A percentile compares a stretch with the other conserved stretches of the same genome.
Conservation (phyloP, 495 filamentous ascomycete species). For the Tuber calosporum region DNA sequence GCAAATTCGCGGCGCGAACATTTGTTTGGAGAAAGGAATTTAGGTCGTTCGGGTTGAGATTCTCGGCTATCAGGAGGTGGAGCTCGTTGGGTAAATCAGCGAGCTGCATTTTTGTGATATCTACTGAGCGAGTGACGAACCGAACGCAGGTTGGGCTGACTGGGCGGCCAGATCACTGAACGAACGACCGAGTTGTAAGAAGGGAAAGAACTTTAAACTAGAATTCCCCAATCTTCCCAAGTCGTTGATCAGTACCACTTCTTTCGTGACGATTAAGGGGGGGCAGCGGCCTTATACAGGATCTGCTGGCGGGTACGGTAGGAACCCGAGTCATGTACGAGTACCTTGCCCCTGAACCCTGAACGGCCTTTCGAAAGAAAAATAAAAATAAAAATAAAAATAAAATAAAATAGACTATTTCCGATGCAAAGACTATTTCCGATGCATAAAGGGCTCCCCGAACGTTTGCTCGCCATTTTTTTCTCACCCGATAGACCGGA, state of each 20-base stretch:
- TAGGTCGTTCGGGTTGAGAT: background rate
- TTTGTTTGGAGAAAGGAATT: background rate
- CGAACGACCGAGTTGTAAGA: background rate
- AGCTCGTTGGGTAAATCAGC: background rate
- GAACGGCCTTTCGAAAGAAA: too few relatives aligned
- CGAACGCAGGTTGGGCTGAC: background rate
- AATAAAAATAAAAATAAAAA: too few relatives aligned
- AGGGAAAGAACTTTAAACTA: background rate
- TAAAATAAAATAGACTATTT: background rate
- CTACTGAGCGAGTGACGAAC: background rate
- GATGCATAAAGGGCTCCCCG: background rate
- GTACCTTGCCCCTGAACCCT: background rate
- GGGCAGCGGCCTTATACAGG: background rate
- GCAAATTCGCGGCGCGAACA: background rate
- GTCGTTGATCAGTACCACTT: background rate
- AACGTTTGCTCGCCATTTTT: background rate
- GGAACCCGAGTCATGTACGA: constrained; percentile 1
- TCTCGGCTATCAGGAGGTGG: background rate
- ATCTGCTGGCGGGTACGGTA: background rate
- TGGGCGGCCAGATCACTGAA: background rate
- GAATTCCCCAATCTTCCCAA: background rate
- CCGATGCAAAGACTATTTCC: background rate
- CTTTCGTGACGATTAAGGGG: background rate
- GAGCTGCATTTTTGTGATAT: background rate
- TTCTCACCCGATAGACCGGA: background rate